These are phyloP conservation scores for Pseudogymnoascus pannorum DNA, from an alignment of 2,329 filamentous ascomycete species.

Conservation along the genomic window DNA sequence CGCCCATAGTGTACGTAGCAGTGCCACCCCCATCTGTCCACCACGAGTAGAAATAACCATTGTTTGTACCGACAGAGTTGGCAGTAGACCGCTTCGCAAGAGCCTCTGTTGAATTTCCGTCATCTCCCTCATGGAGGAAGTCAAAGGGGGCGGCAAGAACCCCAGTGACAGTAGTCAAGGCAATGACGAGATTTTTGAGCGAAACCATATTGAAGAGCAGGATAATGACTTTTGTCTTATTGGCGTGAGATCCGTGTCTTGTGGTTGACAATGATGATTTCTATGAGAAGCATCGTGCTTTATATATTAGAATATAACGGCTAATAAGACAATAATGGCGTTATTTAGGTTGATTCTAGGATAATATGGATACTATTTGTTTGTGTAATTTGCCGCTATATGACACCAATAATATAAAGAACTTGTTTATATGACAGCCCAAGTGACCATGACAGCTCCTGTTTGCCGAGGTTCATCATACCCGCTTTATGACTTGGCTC, in stretches of 20 bases:
- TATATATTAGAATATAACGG: background rate
- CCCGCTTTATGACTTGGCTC: background rate
- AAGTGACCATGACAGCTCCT: background rate
- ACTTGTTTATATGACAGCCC: background rate
- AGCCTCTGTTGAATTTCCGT: background rate
- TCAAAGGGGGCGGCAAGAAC: background rate
- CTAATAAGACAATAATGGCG: background rate
- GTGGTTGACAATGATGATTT: background rate
- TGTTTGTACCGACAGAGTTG: slow-evolving; percentile 42
- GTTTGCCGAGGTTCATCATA: background rate
- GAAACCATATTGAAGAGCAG: slow-evolving; percentile 32
- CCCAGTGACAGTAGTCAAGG: slow-evolving; percentile 27
- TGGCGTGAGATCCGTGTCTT: background rate
- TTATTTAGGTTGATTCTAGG: background rate
- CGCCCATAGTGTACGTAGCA: slow-evolving; percentile 47
- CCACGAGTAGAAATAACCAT: slow-evolving; percentile 53
- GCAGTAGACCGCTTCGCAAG: slow-evolving; percentile 29
- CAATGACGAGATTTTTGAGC: slow-evolving; percentile 34
- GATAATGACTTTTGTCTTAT: background rate
- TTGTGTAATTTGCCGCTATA: background rate
- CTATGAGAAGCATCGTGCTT: background rate
- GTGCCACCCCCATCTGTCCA: slow-evolving; percentile 45
- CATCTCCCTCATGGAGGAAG: background rate
- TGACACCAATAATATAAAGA: background rate
- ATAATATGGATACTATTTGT: background rate